A percentile compares a stretch with the other conserved stretches of the same genome.
These are phyloP conservation scores for Alnus rubra DNA, from an alignment of 306 rosid species.

Conservation along the genomic window DNA sequence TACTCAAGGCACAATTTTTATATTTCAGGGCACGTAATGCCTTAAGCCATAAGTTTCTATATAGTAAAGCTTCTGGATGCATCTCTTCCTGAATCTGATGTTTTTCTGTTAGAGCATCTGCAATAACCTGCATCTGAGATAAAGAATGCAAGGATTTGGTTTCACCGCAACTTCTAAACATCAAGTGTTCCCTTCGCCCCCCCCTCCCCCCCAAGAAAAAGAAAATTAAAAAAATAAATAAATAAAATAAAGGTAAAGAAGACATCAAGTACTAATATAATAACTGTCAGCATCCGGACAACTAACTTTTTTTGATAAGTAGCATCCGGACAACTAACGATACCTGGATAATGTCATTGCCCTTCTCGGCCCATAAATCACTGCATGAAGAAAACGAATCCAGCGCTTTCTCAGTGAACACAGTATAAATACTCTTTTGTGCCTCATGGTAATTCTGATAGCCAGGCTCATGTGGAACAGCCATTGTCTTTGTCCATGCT, in stretches of 20 bases:
- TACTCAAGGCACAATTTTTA: constrained; percentile 39
- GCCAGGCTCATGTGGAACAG: constrained; percentile 30
- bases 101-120: constrained; percentile 37
- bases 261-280: constrained; percentile 10
- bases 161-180: background rate
- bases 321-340: constrained; percentile 6
- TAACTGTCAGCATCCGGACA: constrained; percentile 9
- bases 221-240: background rate
- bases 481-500: constrained; percentile 33
- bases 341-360: constrained; percentile 52
- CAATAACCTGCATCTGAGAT: constrained; percentile 40
- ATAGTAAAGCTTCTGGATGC: constrained; percentile 45
- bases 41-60: constrained; percentile 60
- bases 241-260: background rate
- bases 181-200: background rate
- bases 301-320: too few species aligned
- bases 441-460: constrained; percentile 22
- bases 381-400: constrained; percentile 36
- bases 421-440: constrained; percentile 30
- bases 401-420: constrained; percentile 29
- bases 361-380: constrained; percentile 35
- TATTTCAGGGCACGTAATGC: constrained; percentile 48
- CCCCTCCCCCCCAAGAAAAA: background rate
- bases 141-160: constrained; percentile 14
- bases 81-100: constrained; percentile 40